Base-by-base conservation (phyloP, 768 basidiomycete species). In the Xerocomus spinulosus region DNA sequence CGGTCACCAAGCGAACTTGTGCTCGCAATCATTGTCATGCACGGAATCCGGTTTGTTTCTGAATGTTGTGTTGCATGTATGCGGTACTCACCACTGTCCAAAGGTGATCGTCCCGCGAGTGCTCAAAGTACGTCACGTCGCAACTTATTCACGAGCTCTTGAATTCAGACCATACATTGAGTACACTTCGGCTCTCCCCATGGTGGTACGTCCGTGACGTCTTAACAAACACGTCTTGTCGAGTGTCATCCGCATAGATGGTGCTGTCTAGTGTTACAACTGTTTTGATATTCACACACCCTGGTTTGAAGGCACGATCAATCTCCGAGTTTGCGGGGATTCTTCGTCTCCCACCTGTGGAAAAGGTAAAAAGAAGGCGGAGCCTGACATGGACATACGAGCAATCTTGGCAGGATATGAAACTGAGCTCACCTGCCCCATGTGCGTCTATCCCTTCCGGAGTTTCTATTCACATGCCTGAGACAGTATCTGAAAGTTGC, bases 351-450 rank as follows among this genome's bases (percentile, higher is more conserved):
- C 57, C n/a, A 46, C 56, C 26, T 58, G 52, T 44, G 69, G 68
- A 52, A 80, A 77, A 63, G 75, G 73, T 14, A 82, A 80, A 58
- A 63, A 56, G 48, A 76, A 69, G 50, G 68, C 56, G 6, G 58
- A 60, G 35, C 36, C 56, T 49, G 55, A 46, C 15, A 63, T 64
- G 18, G 54, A 52, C 20, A 45, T 70, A 32, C 59, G 58, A 46
- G 56, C 54, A 30, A 48, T 71, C 15, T 60, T 86, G 34, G 68
- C 70, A 3, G 69, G 54, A n/a, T 77, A 81, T 40, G 84, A 83
- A 59, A 75, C 79, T 36, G 85, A 86, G 55, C 63, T 87, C 40
- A 78, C 70, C 14, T 89, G 87, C 63, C 78, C 87, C 1, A 84
- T 89, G 87, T 87, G 62, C 39, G 84, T 73, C 40, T 26, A 13